Conservation (phyloP, 2,329 filamentous ascomycete species). For the Drechslera avenae region DNA sequence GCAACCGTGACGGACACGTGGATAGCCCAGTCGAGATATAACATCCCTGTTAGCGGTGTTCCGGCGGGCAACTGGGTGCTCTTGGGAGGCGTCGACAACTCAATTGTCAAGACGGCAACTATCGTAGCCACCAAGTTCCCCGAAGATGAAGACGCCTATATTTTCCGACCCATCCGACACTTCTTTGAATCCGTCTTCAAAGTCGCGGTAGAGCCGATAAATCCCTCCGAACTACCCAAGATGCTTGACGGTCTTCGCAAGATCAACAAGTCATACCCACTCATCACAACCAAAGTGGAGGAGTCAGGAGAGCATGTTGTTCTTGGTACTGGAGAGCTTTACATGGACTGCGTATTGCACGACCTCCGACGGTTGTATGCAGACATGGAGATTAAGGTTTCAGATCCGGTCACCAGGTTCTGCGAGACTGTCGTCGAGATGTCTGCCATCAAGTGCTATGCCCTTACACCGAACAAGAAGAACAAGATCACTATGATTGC, state of each 20-base stretch:
- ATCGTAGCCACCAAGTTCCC: slow-evolving; percentile 80
- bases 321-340: slow-evolving; percentile 94
- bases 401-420: slow-evolving; percentile 95
- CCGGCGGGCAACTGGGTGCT: slow-evolving; percentile 93
- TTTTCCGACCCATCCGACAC: slow-evolving; percentile 90
- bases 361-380: slow-evolving; percentile 92
- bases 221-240: slow-evolving; percentile 95
- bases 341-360: slow-evolving; percentile 98
- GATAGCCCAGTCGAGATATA: slow-evolving; percentile 92
- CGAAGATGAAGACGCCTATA: slow-evolving; percentile 89
- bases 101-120: slow-evolving; percentile 96
- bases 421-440: slow-evolving; percentile 98
- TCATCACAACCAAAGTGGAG: slow-evolving; percentile 96
- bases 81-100: slow-evolving; percentile 93
- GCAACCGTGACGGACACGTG: slow-evolving; percentile 85
- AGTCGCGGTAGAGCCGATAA: slow-evolving; percentile 96
- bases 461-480: slow-evolving; percentile 97
- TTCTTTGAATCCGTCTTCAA: slow-evolving; percentile 98
- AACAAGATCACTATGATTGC: slow-evolving; percentile 99
- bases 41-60: slow-evolving; percentile 86
- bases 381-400: slow-evolving; percentile 99
- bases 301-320: slow-evolving; percentile 97
- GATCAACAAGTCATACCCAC: slow-evolving; percentile 96
- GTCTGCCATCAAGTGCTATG: slow-evolving; percentile 96
- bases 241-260: slow-evolving; percentile 97